These are phyloP conservation scores for Pseudopithomyces maydicus DNA, from an alignment of 2,329 filamentous ascomycete species.

Conservation along the genomic window DNA sequence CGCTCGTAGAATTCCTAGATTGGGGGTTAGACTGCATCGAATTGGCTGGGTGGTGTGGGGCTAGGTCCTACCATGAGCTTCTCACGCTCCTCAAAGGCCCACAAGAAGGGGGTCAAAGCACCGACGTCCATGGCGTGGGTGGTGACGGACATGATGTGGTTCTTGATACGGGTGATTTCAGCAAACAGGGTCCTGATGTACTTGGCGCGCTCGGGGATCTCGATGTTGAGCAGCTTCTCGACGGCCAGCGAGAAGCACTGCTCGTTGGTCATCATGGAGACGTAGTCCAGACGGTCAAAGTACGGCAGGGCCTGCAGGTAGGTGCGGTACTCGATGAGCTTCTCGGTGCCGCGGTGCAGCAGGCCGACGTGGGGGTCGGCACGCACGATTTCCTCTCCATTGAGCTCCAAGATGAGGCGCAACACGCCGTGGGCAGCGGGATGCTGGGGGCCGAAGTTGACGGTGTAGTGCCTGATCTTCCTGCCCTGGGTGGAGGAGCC, in stretches of 20 bases:
- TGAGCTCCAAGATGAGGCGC: conserved; percentile 95
- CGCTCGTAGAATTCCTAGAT: conserved; percentile 97
- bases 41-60: neutral
- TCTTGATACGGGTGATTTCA: conserved; percentile 90
- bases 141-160: conserved; percentile 97
- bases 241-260: conserved; percentile 95
- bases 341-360: conserved; percentile 96
- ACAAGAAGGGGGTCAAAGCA: conserved; percentile 95
- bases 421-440: conserved; percentile 97
- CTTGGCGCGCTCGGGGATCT: conserved; percentile 93
- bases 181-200: conserved; percentile 96
- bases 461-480: conserved; percentile 98
- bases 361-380: conserved; percentile 96
- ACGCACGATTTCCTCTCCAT: conserved; percentile 95
- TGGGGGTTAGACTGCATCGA: conserved; percentile 12
- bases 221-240: conserved; percentile 96
- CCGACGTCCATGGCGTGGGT: conserved; percentile 99
- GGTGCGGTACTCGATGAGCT: conserved; percentile 99
- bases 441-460: conserved; percentile 99
- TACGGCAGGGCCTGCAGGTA: conserved; percentile 98
- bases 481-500: conserved; percentile 60
- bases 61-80: conserved; percentile 88
- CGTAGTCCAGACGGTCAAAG: conserved; percentile 98
- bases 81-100: conserved; percentile 99
- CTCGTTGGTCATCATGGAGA: conserved; percentile 99